Evolutionary conservation across 352 stramenopile species (phyloP).

Genomic region (Phytophthora capsici): DNA sequence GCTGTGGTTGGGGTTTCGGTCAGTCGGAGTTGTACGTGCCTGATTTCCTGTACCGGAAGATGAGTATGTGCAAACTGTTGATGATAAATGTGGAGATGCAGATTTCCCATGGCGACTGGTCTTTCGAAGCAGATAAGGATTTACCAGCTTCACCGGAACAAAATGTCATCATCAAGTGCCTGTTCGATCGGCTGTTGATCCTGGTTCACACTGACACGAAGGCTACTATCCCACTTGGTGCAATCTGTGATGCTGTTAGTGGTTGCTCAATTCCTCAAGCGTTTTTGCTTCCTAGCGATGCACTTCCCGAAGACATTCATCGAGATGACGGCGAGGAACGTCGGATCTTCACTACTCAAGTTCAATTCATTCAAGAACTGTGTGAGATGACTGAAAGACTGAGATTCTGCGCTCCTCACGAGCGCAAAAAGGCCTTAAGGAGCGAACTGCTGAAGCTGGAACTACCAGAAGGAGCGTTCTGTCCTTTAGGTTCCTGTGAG

Average conservation of each 20-base stretch:
- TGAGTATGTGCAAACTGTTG: conserved; percentile 82
- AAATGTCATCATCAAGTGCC: conserved; percentile 61
- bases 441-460: conserved; percentile 65
- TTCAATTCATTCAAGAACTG: conserved; percentile 75
- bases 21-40: conserved; percentile 79
- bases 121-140: conserved; percentile 67
- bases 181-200: conserved; percentile 67
- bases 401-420: conserved; percentile 53
- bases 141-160: conserved; percentile 69
- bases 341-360: conserved; percentile 67
- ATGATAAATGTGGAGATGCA: conserved; percentile 88
- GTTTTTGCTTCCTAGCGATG: conserved; percentile 48
- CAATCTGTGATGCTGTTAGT: conserved; percentile 65
- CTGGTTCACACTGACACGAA: conserved; percentile 51
- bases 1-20: conserved; percentile 80
- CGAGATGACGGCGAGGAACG: conserved; percentile 39
- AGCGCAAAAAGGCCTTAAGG: conserved; percentile 68
- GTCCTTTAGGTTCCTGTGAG: conserved; percentile 71
- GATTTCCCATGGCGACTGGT: conserved; percentile 65
- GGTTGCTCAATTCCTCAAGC: conserved; percentile 51
- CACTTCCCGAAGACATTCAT: conserved; percentile 42
- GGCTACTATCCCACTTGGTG: conserved; percentile 48
- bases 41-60: conserved; percentile 79
- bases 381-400: conserved; percentile 82
- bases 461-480: conserved; percentile 68